Evolutionary conservation across 2,329 filamentous ascomycete genomes (phyloP), one percentile per base, ranked within the genome.

Genomic region (Pseudocercospora ulei): DNA sequence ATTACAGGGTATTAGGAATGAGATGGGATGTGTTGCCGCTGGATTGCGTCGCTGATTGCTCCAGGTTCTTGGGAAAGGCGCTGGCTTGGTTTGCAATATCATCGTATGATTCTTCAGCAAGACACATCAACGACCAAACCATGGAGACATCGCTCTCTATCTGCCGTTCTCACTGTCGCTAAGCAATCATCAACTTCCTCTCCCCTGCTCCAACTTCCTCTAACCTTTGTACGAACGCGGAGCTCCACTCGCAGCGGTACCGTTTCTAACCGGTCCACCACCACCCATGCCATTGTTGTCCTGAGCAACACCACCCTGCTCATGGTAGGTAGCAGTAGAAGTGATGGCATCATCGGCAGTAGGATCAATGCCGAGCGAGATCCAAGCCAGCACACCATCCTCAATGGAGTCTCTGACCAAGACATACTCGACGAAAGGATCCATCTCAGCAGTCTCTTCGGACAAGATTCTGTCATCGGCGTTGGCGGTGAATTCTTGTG

Each of bases 401-500:
- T 57, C 46, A 7, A 71, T 53, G 20, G 60, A 56, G 27, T 76
- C 66, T 5, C 74, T 73, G 2, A 79, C 64, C 8, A 69, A 62
- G 7, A 71, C 65, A 48, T 75, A 76, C 52, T 77, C 67, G 43
- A 75, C 61, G 51, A 77, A 65, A 0, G 75, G 76, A 51, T 76
- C 71, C 42, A 70, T 71, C 23, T 67, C 65, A 3, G 36, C 44
- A 5, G 63, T 65, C 31, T 66, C 66, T 53, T 71, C 67, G 51
- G 65, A 57, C 12, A 67, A 55, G 23, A 71, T 64, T 30, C 45
- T 39, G 54, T 78, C 74, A 0, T 70, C 60, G 7, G 58, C 60
- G 50, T 78, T 77, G 23, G 54, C 59, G 3, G 68, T 76, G 12
- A 70, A 20, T 9, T 47, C 49, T 38, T 62, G 58, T 13, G 51